phyloP scores from a whole-genome alignment of 345 rosid genomes.

The Rhizophora mangle region DNA sequence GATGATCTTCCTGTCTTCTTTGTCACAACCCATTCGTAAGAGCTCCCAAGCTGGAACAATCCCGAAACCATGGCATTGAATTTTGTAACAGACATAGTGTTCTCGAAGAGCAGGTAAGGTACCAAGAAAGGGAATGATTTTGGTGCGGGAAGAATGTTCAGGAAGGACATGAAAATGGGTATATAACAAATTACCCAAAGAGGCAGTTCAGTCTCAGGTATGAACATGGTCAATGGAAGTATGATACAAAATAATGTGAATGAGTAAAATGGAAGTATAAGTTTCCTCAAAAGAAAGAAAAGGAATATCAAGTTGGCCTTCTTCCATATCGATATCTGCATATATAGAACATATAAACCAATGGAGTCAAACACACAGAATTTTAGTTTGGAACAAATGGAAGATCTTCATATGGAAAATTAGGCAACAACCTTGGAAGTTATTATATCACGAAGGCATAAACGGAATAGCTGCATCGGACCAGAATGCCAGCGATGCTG shows the following conservation, averaged over 20 bases:
- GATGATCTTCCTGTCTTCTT: constrained; percentile 89
- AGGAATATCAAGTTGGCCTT: constrained; percentile 76
- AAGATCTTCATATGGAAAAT: neutral
- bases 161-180: constrained; percentile 73
- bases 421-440: constrained; percentile 56
- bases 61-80: constrained; percentile 98
- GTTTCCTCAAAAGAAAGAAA: constrained; percentile 84
- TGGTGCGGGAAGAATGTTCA: constrained; percentile 79
- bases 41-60: constrained; percentile 81
- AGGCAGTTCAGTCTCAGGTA: constrained; percentile 86
- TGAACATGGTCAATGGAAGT: constrained; percentile 89
- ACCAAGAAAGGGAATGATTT: constrained; percentile 84
- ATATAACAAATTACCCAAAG: constrained; percentile 84
- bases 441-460: constrained; percentile 70
- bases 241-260: constrained; percentile 89
- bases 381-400: neutral
- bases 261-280: constrained; percentile 85
- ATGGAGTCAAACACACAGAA: neutral
- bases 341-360: neutral
- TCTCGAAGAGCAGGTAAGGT: constrained; percentile 83
- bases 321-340: constrained; percentile 67
- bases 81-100: constrained; percentile 93
- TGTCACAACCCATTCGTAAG: constrained; percentile 88
- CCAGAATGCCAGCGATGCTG: constrained; percentile 97
- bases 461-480: constrained; percentile 85